Conservation (phyloP, 352 stramenopile genomes). For the Phytophthora pluvialis region DNA sequence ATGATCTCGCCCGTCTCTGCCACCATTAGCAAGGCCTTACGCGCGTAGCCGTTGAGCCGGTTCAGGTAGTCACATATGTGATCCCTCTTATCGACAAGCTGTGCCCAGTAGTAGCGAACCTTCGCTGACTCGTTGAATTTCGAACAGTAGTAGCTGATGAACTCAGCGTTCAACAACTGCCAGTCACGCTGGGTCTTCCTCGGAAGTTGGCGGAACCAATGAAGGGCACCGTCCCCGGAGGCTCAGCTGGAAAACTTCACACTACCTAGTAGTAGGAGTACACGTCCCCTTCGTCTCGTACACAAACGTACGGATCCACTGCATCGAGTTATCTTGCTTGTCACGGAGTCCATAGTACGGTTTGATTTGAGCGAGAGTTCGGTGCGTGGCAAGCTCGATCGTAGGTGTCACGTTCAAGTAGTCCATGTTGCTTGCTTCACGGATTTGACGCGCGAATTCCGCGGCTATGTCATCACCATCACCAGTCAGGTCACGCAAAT, state of each 20-base stretch:
- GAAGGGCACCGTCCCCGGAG: not conserved
- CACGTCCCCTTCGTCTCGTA: not conserved
- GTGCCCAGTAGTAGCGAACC: not conserved
- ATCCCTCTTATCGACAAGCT: not conserved
- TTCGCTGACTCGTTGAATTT: not conserved
- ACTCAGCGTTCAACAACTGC: not conserved
- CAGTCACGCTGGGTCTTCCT: not conserved
- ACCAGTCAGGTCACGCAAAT: too few species aligned
- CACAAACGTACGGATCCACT: constrained; percentile 1
- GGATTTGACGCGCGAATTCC: too few species aligned
- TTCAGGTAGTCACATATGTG: not conserved
- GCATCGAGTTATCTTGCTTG: constrained; percentile 6
- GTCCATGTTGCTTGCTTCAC: too few species aligned
- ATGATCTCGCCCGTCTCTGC: not conserved
- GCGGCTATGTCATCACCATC: not conserved
- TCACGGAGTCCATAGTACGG: not conserved
- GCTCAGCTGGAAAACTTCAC: too few species aligned
- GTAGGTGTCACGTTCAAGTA: too few species aligned
- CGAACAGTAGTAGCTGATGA: not conserved
- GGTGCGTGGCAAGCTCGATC: too few species aligned
- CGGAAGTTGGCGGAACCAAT: not conserved
- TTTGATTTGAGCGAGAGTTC: too few species aligned
- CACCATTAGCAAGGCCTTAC: not conserved
- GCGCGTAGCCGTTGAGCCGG: too few species aligned
- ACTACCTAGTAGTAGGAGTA: too few species aligned